These are phyloP conservation scores for Colletotrichum eremochloae DNA, from an alignment of 2,329 filamentous ascomycete genomes.

Conservation along the genomic window DNA sequence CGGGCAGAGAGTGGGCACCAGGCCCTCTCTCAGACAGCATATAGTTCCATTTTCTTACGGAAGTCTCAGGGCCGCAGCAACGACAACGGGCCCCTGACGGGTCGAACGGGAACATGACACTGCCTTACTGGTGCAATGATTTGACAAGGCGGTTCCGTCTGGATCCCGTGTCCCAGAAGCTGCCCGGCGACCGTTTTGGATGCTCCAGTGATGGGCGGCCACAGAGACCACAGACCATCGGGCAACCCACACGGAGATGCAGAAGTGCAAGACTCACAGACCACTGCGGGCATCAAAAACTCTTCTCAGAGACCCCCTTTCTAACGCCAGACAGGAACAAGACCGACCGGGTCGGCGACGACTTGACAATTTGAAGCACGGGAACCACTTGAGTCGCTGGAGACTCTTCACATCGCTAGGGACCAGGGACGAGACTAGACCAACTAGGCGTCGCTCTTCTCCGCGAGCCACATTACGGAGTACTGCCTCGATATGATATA, in stretches of 20 bases:
- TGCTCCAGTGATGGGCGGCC: slow-evolving; percentile 7
- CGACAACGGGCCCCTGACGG: slow-evolving; percentile 14
- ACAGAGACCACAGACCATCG: slow-evolving; percentile 33
- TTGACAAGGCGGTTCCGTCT: background rate
- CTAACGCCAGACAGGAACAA: slow-evolving; percentile 39
- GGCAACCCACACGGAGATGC: slow-evolving; percentile 5
- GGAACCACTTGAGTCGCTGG: slow-evolving; percentile 11
- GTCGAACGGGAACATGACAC: slow-evolving; percentile 12
- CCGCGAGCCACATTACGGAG: background rate
- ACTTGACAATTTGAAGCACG: slow-evolving; percentile 11
- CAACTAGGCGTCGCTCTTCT: slow-evolving; percentile 10
- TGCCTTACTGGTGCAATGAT: background rate
- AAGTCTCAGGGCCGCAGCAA: slow-evolving; percentile 6
- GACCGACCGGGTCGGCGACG: slow-evolving; percentile 39
- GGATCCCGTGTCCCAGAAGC: slow-evolving; percentile 16
- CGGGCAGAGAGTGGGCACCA: slow-evolving; percentile 2
- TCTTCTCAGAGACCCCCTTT: slow-evolving; percentile 1
- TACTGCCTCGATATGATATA: background rate
- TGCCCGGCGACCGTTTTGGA: slow-evolving; percentile 17
- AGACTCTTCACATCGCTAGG: slow-evolving; percentile 3
- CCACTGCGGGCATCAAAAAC: slow-evolving; percentile 32
- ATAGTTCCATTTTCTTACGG: background rate
- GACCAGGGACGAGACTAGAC: background rate
- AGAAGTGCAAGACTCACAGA: slow-evolving; percentile 29
- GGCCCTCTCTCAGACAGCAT: slow-evolving; percentile 2